phyloP scores from a whole-genome alignment of 1,284 basidiomycete genomes.

The Porogramme epimiltina region DNA sequence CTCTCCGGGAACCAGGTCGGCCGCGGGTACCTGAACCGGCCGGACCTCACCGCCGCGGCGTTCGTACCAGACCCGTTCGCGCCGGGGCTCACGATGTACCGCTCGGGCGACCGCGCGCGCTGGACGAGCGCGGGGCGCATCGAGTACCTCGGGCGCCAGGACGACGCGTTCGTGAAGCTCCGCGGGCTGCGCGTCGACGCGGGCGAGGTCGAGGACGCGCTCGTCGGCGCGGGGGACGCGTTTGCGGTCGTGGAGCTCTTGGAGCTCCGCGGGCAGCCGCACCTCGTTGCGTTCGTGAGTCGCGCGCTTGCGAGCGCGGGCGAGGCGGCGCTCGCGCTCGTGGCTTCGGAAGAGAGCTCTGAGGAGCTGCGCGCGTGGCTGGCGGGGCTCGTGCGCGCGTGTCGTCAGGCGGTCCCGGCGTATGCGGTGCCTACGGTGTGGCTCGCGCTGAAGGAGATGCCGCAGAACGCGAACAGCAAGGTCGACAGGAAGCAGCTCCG shows the following conservation, averaged over 20 bases:
- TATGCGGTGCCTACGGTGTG: neutral
- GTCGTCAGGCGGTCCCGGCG: neutral
- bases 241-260: neutral
- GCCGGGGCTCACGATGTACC: conserved; percentile 30
- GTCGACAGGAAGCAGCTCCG: neutral
- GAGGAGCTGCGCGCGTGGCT: neutral
- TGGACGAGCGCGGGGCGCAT: conserved; percentile 31
- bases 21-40: conserved; percentile 33
- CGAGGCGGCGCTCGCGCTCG: neutral
- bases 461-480: conserved; percentile 2
- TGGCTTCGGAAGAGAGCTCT: neutral
- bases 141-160: conserved; percentile 33
- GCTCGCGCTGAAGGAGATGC: neutral
- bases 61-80: conserved; percentile 33
- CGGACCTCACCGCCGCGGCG: conserved; percentile 26
- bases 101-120: conserved; percentile 31
- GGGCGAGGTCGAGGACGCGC: conserved; percentile 33
- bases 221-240: conserved; percentile 4
- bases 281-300: neutral
- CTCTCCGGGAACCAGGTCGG: conserved; percentile 35
- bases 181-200: conserved; percentile 35
- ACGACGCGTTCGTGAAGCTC: conserved; percentile 33
- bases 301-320: neutral
- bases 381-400: neutral
- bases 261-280: neutral